Base-by-base conservation (phyloP, 1,139 yeast species). In the Geotrichum restrictum region DNA sequence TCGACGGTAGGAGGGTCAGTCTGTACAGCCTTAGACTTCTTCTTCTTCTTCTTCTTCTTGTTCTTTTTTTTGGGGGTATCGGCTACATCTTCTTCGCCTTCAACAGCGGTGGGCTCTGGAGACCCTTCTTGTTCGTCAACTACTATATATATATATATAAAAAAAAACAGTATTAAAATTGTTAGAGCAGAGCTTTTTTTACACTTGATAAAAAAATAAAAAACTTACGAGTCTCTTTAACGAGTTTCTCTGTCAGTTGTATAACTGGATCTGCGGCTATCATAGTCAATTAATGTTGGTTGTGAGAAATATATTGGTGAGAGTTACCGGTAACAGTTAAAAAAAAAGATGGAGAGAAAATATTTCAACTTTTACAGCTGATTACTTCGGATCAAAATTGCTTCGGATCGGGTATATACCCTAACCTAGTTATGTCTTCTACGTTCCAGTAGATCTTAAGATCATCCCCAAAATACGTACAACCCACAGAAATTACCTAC, bases 1-100 rank as follows among this genome's bases (percentile, higher is more conserved):
- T 40, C 50, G 24, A 51, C 43, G 34, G 55, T 50, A 21, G 54
- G 55, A 14, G 57, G 55, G 33, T 45, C 45, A n/a, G 53, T 52
- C 36, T 51, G 57, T 3, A 49, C 45, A 19, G 40, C 47, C 40
- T 51, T 51, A 37, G 49, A 31, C 54, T 51, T 51, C 51, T 51
- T 51, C 48, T 51, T 51, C 42, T 51, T 51, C 33, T 51, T 51
- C 32, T 47, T 51, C 13, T 40, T 51, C 43, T 47, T 46, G 42
- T 47, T 50, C 36, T 49, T 51, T 44, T 51, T 51, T 44, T 51
- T 51, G 31, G 41, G 41, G n/a, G 41, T 32, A 6, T 27, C 47
- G 14, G 33, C 39, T n/a, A 16, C 45, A 11, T 21, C 53, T 19
- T 40, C 48, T 3, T 34, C 39, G n/a, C 6, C 50, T n/a, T 21